Evolutionary conservation across 73 alveolate genomes (phyloP), one percentile per base, ranked within the genome.

Genomic region (Stentor roeselii): DNA sequence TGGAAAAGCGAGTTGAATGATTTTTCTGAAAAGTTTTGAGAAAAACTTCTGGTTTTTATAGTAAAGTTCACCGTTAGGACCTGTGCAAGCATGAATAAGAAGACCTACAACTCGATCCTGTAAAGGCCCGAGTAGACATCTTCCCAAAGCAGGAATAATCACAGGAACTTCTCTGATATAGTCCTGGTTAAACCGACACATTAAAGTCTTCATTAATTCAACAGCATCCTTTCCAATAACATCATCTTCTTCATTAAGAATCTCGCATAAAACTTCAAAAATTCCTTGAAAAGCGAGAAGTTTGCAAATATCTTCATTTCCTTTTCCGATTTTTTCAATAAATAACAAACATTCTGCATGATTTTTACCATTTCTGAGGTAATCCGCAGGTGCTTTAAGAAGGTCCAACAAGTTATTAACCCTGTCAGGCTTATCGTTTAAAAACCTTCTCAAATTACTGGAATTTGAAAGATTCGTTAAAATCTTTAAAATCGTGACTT

Each of bases 81-180:
- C 41, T 67, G n/a, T 67, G 41, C 80, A 67, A 11, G 80, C 80
- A 30, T 30, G 34, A 67, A 67, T 67, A 30, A 67, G n/a, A 67
- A 67, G 34, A n/a, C 34, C 80, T n/a, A 67, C 15, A 0, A 32
- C 2, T n/a, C 21, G n/a, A 30, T 30, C 41, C 11, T 32, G 21
- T 21, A 30, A 0, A 1, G 80, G 50, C 0, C 1, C 41, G 34
- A 30, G 50, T 27, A 67, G 80, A 1, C 27, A 34, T 30, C 37
- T n/a, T n/a, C 21, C 1, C 30, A 50, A 6, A 27, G 41, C 34
- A 21, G 15, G 41, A 34, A 34, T 67, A 15, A 67, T 1, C 11
- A 34, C 37, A 67, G 80, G 37, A 30, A 67, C 34, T 67, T 67
- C 80, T 30, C 80, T n/a, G 11, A 67, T 67, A 67, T 21, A 67